Conservation (phyloP, 2,329 filamentous ascomycete species). For the Sarocladium kiliense region DNA sequence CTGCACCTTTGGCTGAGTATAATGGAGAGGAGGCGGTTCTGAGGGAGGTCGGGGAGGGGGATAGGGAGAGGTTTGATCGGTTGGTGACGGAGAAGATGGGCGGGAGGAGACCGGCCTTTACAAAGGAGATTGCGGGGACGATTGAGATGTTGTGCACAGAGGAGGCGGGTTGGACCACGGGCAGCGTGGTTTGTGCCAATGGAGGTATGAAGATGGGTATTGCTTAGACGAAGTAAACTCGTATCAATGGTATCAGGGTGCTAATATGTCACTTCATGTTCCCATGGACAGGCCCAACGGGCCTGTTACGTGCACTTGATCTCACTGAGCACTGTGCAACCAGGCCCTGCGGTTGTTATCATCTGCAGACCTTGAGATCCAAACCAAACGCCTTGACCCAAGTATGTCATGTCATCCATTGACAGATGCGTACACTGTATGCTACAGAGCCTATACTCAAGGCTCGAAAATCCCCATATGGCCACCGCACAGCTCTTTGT, state of each 20-base stretch:
- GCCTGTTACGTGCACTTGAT: too few relatives aligned
- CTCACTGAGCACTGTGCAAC: too few relatives aligned
- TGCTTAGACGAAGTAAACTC: constrained; percentile 21
- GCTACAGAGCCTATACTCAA: neutral
- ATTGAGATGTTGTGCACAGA: constrained; percentile 65
- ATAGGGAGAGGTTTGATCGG: constrained; percentile 23
- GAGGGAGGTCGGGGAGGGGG: constrained; percentile 19
- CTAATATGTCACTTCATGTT: too few relatives aligned
- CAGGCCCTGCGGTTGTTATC: too few relatives aligned
- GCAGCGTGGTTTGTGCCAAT: constrained; percentile 61
- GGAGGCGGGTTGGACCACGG: constrained; percentile 65
- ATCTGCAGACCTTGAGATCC: neutral
- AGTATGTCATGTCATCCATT: too few relatives aligned
- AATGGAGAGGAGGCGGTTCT: constrained; percentile 25
- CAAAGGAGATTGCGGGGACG: constrained; percentile 59
- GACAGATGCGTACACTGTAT: neutral
- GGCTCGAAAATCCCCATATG: constrained; percentile 15
- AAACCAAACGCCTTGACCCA: too few relatives aligned
- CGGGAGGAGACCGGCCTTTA: constrained; percentile 27
- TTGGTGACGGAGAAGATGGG: constrained; percentile 28
- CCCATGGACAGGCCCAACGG: too few relatives aligned
- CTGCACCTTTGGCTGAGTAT: constrained; percentile 28
- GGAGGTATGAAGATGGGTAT: constrained; percentile 42
- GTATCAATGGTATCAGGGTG: too few relatives aligned
- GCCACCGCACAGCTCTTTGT: constrained; percentile 21